Evolutionary conservation across 371 early-diverging fungal species (phyloP).

Genomic region (Funneliformis caledonium): DNA sequence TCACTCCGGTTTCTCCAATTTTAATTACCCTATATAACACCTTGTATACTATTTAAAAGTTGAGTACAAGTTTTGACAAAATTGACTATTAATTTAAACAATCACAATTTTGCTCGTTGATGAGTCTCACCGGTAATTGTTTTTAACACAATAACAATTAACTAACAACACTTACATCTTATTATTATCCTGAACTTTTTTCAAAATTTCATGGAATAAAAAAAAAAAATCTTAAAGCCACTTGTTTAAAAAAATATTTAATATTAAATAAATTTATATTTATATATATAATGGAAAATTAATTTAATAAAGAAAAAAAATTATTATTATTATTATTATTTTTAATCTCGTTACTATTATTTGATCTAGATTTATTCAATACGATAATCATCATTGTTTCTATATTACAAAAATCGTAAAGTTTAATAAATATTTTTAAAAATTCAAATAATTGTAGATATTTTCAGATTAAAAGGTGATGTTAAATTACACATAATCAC

Average conservation of each 20-base stretch:
- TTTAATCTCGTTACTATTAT: not conserved
- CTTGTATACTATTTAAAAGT: not conserved
- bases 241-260: too few species aligned
- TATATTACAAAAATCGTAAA: not conserved
- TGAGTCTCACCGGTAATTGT: not conserved
- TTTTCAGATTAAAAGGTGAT: not conserved
- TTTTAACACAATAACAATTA: too few species aligned
- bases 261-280: not conserved
- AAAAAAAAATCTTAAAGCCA: not conserved
- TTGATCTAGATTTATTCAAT: not conserved
- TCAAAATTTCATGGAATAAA: not conserved
- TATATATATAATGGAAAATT: not conserved
- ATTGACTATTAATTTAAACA: not conserved
- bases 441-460: too few species aligned
- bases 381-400: not conserved
- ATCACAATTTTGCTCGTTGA: not conserved
- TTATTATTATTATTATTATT: not conserved
- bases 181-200: not conserved
- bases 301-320: not conserved
- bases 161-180: not conserved
- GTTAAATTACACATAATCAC: not conserved
- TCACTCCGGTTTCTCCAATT: not conserved
- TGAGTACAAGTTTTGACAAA: not conserved
- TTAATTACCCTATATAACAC: not conserved
- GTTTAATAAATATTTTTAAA: not conserved